These are phyloP conservation scores for Aethionema arabicum DNA, from an alignment of 345 rosid species.

Conservation along the genomic window DNA sequence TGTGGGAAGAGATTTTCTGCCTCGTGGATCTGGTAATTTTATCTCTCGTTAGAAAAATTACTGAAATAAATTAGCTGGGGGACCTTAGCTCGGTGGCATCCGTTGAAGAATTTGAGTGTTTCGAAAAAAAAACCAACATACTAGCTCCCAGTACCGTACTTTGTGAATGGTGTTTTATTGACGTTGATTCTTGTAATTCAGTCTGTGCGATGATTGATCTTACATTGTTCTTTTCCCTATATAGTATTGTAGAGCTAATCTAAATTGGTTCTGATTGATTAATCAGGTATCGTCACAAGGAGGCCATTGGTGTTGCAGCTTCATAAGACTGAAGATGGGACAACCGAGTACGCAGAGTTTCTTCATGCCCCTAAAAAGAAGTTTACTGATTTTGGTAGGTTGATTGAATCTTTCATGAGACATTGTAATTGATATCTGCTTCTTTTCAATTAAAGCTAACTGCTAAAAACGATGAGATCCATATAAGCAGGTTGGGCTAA, in stretches of 20 bases:
- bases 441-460: not conserved
- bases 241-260: constrained; percentile 8
- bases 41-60: not conserved
- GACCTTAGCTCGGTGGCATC: not conserved
- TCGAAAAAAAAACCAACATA: constrained; percentile 2
- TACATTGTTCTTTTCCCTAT: not conserved
- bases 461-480: constrained; percentile 7
- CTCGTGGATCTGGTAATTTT: constrained; percentile 96
- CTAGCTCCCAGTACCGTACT: not conserved
- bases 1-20: constrained; percentile 94
- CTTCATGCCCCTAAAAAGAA: constrained; percentile 92
- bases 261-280: constrained; percentile 9
- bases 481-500: constrained; percentile 2
- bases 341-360: constrained; percentile 86
- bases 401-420: constrained; percentile 9
- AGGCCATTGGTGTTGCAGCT: constrained; percentile 98
- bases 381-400: constrained; percentile 78
- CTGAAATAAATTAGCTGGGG: not conserved
- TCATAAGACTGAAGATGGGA: constrained; percentile 76
- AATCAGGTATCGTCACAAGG: constrained; percentile 86
- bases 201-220: constrained; percentile 8
- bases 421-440: not conserved
- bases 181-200: not conserved
- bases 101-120: constrained; percentile 5
- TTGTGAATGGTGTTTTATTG: constrained; percentile 11